Evolutionary conservation across 148 eudicot species (phyloP), one percentile per base, ranked within the genome.

Genomic region (Vaccinium corymbosum): DNA sequence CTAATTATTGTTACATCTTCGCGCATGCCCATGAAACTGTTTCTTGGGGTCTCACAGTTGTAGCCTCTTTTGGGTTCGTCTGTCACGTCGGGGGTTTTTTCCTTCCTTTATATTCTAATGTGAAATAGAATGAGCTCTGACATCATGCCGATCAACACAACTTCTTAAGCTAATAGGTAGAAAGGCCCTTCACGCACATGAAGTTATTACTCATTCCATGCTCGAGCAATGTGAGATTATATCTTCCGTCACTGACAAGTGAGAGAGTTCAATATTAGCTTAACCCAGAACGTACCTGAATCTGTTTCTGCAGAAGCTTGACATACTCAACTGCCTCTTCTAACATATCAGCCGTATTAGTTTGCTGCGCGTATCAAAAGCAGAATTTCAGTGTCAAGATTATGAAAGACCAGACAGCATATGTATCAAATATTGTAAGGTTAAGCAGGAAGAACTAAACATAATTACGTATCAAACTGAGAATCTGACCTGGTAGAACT

Each of bases 241-340:
- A 66, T 25, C 48, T 19, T 49, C 48, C 32, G 6, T 11, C 11
- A 59, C 46, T 38, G 3, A 51, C 10, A 62, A 38, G 62, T 57
- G 17, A 52, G 32, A 4, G 76, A 56, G 38, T 19, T 52, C 52
- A 13, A 78, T 53, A 70, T 11, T 42, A 76, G 57, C 85, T 13
- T 48, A 56, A 22, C 4, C 61, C 49, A 57, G 80, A 20, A 73
- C 64, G 71, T 85, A 92, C 98, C 94, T 94, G 93, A 86, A 95
- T 95, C 88, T 96, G 95, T 80, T 68, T 85, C 86, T 95, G 98
- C 81, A 95, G 90, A 80, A 80, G 85, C 93, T 93, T 95, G 85
- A 95, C 98, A 84, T 96, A 96, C 73, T 95, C 98, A 50, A 96
- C 97, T 15, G 98, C 98, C 87, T 95, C 98, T n/a, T 95, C 98